Conservation (phyloP, 805 yeast species). For the Suhomyces tanzawaensis region DNA sequence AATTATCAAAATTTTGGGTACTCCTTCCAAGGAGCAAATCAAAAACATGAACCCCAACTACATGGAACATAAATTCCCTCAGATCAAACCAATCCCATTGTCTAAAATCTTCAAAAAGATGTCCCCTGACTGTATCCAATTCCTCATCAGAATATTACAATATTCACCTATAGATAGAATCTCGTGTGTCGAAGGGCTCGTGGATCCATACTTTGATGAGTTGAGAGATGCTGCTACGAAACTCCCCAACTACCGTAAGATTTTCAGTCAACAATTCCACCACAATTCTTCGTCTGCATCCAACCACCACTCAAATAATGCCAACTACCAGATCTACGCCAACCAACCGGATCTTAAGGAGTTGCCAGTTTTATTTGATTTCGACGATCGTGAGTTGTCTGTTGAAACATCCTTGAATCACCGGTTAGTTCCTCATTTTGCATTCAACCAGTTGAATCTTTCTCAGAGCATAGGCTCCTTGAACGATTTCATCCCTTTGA, state of each 20-base stretch:
- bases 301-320: constrained; percentile 33
- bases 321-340: constrained; percentile 39
- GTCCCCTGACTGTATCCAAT: constrained; percentile 51
- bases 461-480: constrained; percentile 17
- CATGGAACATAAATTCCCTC: constrained; percentile 95
- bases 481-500: constrained; percentile 40
- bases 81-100: constrained; percentile 74
- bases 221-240: constrained; percentile 39
- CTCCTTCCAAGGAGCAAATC: constrained; percentile 91
- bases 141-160: constrained; percentile 56
- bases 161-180: constrained; percentile 69
- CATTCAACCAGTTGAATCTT: constrained; percentile 26
- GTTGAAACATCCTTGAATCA: constrained; percentile 40
- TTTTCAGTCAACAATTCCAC: constrained; percentile 35
- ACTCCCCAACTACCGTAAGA: constrained; percentile 44
- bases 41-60: constrained; percentile 94
- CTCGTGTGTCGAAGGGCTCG: constrained; percentile 53
- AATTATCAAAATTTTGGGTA: constrained; percentile 91
- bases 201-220: constrained; percentile 55
- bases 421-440: constrained; percentile 43
- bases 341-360: constrained; percentile 40
- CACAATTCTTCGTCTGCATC: constrained; percentile 13
- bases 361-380: constrained; percentile 52
- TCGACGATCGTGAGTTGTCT: constrained; percentile 50
- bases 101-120: constrained; percentile 61